Base-by-base conservation (phyloP, 1,284 basidiomycete species). In the Phenoliferia sp. region DNA sequence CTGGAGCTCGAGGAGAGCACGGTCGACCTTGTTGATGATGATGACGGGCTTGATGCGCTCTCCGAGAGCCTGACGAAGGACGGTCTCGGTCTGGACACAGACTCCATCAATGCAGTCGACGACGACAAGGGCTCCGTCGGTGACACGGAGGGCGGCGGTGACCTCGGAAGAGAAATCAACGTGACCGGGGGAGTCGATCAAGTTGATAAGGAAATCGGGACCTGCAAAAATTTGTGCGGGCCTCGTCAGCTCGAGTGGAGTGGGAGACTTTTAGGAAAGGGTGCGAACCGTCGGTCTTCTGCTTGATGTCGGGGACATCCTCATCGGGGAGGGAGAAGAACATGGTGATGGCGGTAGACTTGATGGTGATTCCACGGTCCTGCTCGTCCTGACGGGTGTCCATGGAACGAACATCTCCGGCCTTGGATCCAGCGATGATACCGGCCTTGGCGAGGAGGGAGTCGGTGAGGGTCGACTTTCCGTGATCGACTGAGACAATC, bases 81-180 rank as follows among this genome's bases (percentile, higher is more conserved):
- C 96, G 58, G 96, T 99, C 85, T 99, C 96, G 80, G 96, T 99
- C 84, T 99, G 96, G 64, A 99, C 96, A 82, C 96, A 99, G 79
- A 99, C 96, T 86, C 96, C 96, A 82, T 99, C 96, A 79, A 99
- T 90, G 83, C 93, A 96, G 84, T 99, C 96, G 79, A 99, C 96
- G 80, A 99, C 96, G 74, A 79, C 80, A 62, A 82, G 79, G 62
- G 81, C 80, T 78, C 80, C 96, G 77, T 99, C 96, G 74, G 96
- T 99, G 79, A 99, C 96, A 85, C 96, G 96, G 80, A 99, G 92
- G 75, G 96, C 96, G 73, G 96, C 96, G 17, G 96, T 99, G 77
- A 99, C 96, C 83, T 99, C 96, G 63, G 96, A 99, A 62, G 96
- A 99, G 86, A 99, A 99, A 82, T 99, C 95, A 80, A 99, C 95